Percentiles rank a stretch among this genome's conserved stretches.
Evolutionary conservation across 805 yeast species (phyloP).

Genomic region (Maudiozyma pseudohumilis): DNA sequence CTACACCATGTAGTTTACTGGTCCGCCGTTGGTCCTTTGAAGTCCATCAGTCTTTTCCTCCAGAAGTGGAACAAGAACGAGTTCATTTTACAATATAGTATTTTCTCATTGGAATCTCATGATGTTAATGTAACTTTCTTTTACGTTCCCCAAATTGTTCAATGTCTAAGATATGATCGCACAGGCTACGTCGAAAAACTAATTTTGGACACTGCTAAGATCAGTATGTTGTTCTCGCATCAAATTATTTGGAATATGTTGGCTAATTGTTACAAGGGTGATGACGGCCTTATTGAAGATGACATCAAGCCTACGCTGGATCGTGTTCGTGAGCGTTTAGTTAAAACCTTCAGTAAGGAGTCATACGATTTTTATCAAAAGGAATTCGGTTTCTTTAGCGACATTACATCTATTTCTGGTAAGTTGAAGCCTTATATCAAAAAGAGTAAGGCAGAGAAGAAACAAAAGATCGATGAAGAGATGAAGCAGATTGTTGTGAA

Average conservation of each 20-base stretch:
- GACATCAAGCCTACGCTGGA: conserved; percentile 76
- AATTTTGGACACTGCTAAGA: conserved; percentile 84
- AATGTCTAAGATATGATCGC: conserved; percentile 71
- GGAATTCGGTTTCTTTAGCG: conserved; percentile 83
- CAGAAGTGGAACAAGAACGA: conserved; percentile 65
- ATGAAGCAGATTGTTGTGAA: conserved; percentile 68
- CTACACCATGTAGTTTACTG: conserved; percentile 46
- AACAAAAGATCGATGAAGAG: conserved; percentile 90
- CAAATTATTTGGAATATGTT: conserved; percentile 97
- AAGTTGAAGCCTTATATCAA: conserved; percentile 90
- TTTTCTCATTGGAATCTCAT: conserved; percentile 80
- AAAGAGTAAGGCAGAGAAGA: conserved; percentile 92
- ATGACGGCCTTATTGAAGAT: conserved; percentile 74
- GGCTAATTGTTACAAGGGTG: conserved; percentile 87
- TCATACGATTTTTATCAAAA: conserved; percentile 63
- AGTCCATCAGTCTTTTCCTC: conserved; percentile 71
- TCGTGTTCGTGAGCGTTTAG: conserved; percentile 56
- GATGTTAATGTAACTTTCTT: conserved; percentile 85
- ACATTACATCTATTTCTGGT: conserved; percentile 89
- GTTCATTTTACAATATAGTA: conserved; percentile 69
- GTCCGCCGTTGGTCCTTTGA: conserved; percentile 71
- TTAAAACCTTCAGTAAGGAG: conserved; percentile 44
- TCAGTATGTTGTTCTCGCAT: conserved; percentile 86
- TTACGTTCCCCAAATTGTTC: conserved; percentile 97
- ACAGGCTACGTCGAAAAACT: conserved; percentile 81